These are phyloP conservation scores for Syzygium oleosum DNA, from an alignment of 345 rosid genomes.

Conservation along the genomic window DNA sequence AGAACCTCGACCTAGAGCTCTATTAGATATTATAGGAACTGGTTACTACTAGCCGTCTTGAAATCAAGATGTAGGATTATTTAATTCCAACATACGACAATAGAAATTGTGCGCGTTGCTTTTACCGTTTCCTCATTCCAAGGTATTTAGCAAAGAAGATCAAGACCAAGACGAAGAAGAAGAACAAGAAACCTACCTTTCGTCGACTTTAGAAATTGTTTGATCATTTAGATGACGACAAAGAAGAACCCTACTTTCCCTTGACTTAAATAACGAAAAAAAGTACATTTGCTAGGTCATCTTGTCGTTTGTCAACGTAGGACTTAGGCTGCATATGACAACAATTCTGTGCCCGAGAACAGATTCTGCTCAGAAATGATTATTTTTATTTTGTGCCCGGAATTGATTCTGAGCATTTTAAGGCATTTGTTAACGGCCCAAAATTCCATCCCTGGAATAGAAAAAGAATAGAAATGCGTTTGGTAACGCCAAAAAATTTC, in stretches of 20 bases:
- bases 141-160: not conserved
- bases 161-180: not conserved
- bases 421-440: too few species aligned
- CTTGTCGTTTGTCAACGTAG: not conserved
- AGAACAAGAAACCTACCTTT: not conserved
- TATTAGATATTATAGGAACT: not conserved
- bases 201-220: not conserved
- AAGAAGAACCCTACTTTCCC: not conserved
- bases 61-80: not conserved
- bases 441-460: too few species aligned
- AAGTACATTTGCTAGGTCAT: not conserved
- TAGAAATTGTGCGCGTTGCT: not conserved
- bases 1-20: not conserved
- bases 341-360: too few species aligned
- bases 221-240: not conserved
- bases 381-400: too few species aligned
- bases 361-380: too few species aligned
- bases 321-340: too few species aligned
- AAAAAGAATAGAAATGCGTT: too few species aligned
- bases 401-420: too few species aligned
- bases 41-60: not conserved
- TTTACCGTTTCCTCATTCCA: not conserved
- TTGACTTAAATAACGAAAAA: not conserved
- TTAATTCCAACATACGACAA: not conserved
- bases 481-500: too few species aligned